Conservation (phyloP, 305 asterid species). For the Solanum hybrid region DNA sequence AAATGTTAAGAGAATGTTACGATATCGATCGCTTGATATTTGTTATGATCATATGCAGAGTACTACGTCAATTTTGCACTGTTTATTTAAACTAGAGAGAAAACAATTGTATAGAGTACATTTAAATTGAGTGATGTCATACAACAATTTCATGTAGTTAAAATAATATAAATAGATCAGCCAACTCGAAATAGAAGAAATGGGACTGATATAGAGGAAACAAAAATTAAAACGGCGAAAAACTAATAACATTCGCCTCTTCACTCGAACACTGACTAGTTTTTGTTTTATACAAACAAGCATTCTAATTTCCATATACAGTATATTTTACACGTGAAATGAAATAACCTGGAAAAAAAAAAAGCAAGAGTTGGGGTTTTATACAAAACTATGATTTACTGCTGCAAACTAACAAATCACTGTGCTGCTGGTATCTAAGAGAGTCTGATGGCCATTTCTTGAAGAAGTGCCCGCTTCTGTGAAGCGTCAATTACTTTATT, state of each 20-base stretch:
- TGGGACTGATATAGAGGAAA: neutral
- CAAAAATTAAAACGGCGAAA: neutral
- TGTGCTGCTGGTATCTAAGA: slow-evolving; percentile 23
- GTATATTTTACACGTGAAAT: neutral
- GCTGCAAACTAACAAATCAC: neutral
- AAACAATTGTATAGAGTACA: neutral
- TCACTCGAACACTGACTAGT: neutral
- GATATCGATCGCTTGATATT: neutral
- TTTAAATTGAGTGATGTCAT: neutral
- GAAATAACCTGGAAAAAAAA: neutral
- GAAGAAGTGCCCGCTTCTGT: slow-evolving; percentile 86
- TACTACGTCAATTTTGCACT: neutral
- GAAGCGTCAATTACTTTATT: slow-evolving; percentile 62
- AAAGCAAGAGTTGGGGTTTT: neutral
- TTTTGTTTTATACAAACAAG: neutral
- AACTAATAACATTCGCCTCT: neutral
- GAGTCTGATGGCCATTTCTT: slow-evolving; percentile 86
- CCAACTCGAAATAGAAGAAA: neutral
- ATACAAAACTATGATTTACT: neutral
- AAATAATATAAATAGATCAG: neutral
- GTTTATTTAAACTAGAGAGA: neutral
- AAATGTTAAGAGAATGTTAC: neutral
- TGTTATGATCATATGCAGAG: neutral
- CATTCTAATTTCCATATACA: neutral
- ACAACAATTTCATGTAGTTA: neutral